Percentiles rank a stretch among this genome's conserved stretches.
phyloP scores from a whole-genome alignment of 495 filamentous ascomycete species.

The Baudoinia panamericana region DNA sequence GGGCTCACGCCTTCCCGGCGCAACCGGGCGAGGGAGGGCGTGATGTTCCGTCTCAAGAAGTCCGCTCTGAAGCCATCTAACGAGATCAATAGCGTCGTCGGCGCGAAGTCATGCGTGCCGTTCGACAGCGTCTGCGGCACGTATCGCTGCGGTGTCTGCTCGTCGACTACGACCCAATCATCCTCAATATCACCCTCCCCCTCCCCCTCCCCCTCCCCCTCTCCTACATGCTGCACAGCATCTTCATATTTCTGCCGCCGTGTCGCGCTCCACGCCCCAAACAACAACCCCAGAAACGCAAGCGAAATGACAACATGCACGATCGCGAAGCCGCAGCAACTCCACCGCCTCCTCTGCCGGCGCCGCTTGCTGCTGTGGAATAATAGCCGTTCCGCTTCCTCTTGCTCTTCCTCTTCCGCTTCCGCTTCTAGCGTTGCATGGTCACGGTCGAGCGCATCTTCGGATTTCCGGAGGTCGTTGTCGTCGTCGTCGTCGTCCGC shows the following conservation, averaged over 20 bases:
- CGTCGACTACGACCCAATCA: not conserved
- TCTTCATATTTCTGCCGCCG: too few relatives aligned
- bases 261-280: slow-evolving; percentile 18
- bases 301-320: slow-evolving; percentile 15
- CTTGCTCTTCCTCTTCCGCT: too few relatives aligned
- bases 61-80: slow-evolving; percentile 96
- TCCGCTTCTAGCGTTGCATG: too few relatives aligned
- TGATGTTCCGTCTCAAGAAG: slow-evolving; percentile 71
- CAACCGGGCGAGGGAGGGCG: slow-evolving; percentile 68
- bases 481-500: too few relatives aligned
- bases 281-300: slow-evolving; percentile 15
- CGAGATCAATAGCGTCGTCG: slow-evolving; percentile 87
- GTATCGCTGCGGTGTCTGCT: not conserved
- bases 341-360: not conserved
- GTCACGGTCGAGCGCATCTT: too few relatives aligned
- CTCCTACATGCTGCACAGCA: not conserved
- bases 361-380: too few relatives aligned
- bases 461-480: too few relatives aligned
- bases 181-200: not conserved
- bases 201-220: not conserved
- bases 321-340: not conserved
- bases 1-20: slow-evolving; percentile 76
- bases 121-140: slow-evolving; percentile 39
- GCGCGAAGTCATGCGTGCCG: slow-evolving; percentile 73
- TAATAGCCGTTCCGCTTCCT: too few relatives aligned